Evolutionary conservation across 179 eudicot genomes (phyloP).

Genomic region (Gypsophila paniculata): DNA sequence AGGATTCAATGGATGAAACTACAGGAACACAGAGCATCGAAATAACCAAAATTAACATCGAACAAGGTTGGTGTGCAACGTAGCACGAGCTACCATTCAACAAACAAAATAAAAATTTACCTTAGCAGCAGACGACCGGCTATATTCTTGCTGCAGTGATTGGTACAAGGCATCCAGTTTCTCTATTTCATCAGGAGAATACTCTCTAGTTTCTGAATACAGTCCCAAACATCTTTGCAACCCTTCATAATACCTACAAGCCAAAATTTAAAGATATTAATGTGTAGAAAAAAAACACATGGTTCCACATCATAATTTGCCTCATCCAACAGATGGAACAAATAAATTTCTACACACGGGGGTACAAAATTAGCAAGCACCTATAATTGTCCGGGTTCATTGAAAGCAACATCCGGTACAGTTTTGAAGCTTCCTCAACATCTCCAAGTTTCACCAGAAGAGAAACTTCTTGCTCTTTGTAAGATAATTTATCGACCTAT

Average conservation of each 20-base stretch:
- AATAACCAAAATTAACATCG: background rate
- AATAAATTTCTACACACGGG: conserved; percentile 7
- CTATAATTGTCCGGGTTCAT: conserved; percentile 98
- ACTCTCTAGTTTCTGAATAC: conserved; percentile 48
- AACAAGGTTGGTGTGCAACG: background rate
- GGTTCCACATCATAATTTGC: background rate
- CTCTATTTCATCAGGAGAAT: conserved; percentile 65
- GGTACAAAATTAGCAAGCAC: conserved; percentile 30
- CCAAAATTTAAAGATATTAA: conserved; percentile 10
- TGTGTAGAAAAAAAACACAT: background rate
- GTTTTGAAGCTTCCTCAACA: conserved; percentile 66
- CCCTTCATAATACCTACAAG: conserved; percentile 84
- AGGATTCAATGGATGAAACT: conserved; percentile 5
- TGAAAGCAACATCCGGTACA: conserved; percentile 64
- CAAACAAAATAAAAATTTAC: conserved; percentile 29
- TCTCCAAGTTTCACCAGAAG: conserved; percentile 76
- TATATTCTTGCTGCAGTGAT: conserved; percentile 71
- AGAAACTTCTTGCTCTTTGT: conserved; percentile 86
- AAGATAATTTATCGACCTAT: conserved; percentile 77
- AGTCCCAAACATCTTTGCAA: conserved; percentile 87
- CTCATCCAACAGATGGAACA: background rate
- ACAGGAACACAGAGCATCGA: background rate
- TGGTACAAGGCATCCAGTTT: conserved; percentile 69
- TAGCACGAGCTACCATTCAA: background rate
- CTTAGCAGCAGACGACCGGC: conserved; percentile 93